Evolutionary conservation across 176 grass and related monocot species (phyloP).

Genomic region (Aegilops bicornis): DNA sequence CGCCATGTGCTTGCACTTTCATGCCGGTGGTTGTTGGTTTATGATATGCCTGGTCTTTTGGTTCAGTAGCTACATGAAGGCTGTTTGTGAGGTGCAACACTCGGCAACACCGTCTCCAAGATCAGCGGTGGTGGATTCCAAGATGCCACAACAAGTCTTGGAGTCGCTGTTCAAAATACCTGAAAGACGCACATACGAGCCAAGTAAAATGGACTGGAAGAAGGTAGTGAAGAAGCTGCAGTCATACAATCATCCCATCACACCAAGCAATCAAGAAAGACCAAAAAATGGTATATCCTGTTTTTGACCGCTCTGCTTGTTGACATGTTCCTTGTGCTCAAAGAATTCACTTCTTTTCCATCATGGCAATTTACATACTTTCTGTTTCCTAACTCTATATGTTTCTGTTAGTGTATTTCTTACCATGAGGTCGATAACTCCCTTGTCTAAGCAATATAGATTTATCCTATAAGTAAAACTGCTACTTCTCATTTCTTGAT

Average conservation of each 20-base stretch:
- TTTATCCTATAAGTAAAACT: neutral
- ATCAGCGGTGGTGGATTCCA: slow-evolving; percentile 35
- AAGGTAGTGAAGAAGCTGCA: slow-evolving; percentile 70
- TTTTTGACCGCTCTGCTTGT: slow-evolving; percentile 13
- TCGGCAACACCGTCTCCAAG: slow-evolving; percentile 21
- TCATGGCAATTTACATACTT: neutral
- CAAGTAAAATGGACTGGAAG: slow-evolving; percentile 84
- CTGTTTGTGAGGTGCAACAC: slow-evolving; percentile 9
- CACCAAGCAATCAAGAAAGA: slow-evolving; percentile 40
- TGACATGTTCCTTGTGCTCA: neutral
- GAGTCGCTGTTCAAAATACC: slow-evolving; percentile 73
- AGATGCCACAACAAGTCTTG: slow-evolving; percentile 61
- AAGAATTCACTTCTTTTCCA: neutral
- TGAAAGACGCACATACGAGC: slow-evolving; percentile 33
- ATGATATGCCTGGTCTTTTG: neutral
- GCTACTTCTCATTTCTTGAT: neutral
- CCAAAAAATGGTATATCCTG: slow-evolving; percentile 39
- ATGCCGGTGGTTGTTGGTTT: neutral
- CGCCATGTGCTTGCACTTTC: neutral
- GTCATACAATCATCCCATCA: slow-evolving; percentile 37
- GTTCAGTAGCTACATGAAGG: slow-evolving; percentile 41
- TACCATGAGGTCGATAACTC: neutral
- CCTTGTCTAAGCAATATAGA: neutral
- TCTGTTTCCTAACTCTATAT: neutral
- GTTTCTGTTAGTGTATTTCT: neutral